Evolutionary conservation across 1,284 basidiomycete genomes (phyloP).

Genomic region (Amylostereum areolatum): DNA sequence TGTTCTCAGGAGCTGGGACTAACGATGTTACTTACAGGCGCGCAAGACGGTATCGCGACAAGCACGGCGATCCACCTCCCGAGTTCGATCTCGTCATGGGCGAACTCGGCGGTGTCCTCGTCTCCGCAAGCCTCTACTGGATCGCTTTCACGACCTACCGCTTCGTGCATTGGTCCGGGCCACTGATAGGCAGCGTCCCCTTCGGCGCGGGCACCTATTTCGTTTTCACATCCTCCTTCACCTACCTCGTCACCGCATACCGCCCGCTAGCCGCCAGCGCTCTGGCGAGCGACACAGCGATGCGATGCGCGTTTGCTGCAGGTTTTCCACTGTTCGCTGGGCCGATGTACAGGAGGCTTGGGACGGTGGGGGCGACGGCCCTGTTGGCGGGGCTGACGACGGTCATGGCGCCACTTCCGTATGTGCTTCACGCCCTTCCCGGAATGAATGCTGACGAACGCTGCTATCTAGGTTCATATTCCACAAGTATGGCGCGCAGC

Average conservation of each 20-base stretch:
- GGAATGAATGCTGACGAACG: background rate
- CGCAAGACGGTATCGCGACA: conserved; percentile 21
- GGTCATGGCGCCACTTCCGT: conserved; percentile 69
- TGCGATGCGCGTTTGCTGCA: conserved; percentile 62
- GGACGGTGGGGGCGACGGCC: conserved; percentile 69
- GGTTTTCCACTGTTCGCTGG: conserved; percentile 65
- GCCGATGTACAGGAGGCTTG: conserved; percentile 52
- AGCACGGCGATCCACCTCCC: conserved; percentile 45
- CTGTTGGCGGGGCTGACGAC: conserved; percentile 66
- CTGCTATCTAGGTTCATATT: background rate
- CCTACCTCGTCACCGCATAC: conserved; percentile 66
- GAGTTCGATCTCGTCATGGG: conserved; percentile 66
- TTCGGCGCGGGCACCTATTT: conserved; percentile 57
- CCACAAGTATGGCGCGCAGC: background rate
- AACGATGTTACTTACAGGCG: conserved; percentile 15
- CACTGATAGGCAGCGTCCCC: conserved; percentile 56
- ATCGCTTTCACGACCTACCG: conserved; percentile 70
- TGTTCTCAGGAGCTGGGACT: conserved; percentile 9
- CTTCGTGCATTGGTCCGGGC: conserved; percentile 64
- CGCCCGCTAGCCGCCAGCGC: conserved; percentile 73
- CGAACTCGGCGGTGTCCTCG: conserved; percentile 60
- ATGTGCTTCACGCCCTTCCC: background rate
- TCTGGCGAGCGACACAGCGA: conserved; percentile 67
- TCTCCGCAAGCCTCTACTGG: conserved; percentile 50
- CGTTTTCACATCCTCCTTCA: conserved; percentile 65